Evolutionary conservation across 2,329 filamentous ascomycete species (phyloP), one percentile per base, ranked within the genome.

Genomic region (Colletotrichum falcatum): DNA sequence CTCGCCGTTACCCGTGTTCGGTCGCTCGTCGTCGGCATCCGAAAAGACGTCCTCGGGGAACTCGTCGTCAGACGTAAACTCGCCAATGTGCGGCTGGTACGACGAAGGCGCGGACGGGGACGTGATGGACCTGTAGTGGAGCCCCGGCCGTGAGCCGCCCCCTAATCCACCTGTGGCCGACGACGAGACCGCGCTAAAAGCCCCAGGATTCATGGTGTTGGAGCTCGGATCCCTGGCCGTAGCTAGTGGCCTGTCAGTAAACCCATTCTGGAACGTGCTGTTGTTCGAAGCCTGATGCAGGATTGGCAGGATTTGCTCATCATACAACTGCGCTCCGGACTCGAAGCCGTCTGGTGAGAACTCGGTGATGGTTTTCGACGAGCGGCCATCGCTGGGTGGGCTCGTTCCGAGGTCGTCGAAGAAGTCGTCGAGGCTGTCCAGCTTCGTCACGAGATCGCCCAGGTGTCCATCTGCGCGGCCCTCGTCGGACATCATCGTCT

Each of bases 401-500:
- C 86, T 88, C 28, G 84, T 83, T 1, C 86, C 85, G 9, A 89
- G 82, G 73, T 94, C 92, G 73, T 94, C 92, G 73, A 95, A 95
- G 81, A 95, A 94, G 77, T 94, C 92, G 75, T 95, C 92, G 3
- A 95, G 82, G 72, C 92, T 94, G 76, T 94, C 92, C 3, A 95
- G 83, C 77, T 93, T 94, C 71, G 90, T 89, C 16, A 97, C 92
- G 9, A 98, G 86, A 75, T 98, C 95, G 46, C 92, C 93, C 77
- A 94, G 92, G 67, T 93, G 92, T 53, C 87, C 88, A 56, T 94
- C 92, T 1, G 85, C 89, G 18, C 91, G 89, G 0, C 84, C 89
- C 46, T 96, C 94, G 75, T 98, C 94, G 0, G 95, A 97, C 78
- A 97, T 89, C 93, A 98, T 97, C 0, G 95, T 98, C 64, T 94